phyloP scores from a whole-genome alignment of 495 filamentous ascomycete species.

The Penicillium salamii region DNA sequence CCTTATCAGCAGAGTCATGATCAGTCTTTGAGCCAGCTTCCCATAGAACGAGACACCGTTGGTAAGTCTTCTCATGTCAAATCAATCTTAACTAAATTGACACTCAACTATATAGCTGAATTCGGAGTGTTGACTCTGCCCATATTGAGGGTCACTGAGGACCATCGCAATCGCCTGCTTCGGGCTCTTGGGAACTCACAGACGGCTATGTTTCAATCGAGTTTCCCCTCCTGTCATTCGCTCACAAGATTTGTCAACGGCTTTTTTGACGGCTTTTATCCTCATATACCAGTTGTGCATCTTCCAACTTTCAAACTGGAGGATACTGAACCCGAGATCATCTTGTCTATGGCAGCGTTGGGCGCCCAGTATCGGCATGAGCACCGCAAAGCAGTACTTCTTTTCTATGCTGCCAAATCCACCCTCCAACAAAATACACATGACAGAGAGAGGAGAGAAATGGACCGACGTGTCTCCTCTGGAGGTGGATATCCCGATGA shows the following conservation, averaged over 20 bases:
- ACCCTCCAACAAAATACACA: slow-evolving; percentile 7
- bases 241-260: slow-evolving; percentile 20
- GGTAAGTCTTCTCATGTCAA: slow-evolving; percentile 2
- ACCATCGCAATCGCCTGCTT: slow-evolving; percentile 7
- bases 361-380: slow-evolving; percentile 24
- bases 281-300: slow-evolving; percentile 28
- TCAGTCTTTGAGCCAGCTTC: slow-evolving; percentile 1
- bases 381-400: slow-evolving; percentile 9
- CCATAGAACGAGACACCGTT: slow-evolving; percentile 7
- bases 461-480: background rate
- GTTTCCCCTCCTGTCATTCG: slow-evolving; percentile 13
- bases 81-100: background rate
- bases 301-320: slow-evolving; percentile 22
- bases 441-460: background rate
- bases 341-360: slow-evolving; percentile 25
- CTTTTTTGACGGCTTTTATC: slow-evolving; percentile 22
- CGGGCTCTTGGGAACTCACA: background rate
- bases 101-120: slow-evolving; percentile 2
- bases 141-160: slow-evolving; percentile 12
- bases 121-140: slow-evolving; percentile 20
- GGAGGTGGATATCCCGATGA: background rate
- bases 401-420: slow-evolving; percentile 10
- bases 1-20: background rate
- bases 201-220: background rate
- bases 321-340: slow-evolving; percentile 15